Base-by-base conservation (phyloP, 106 monocot species). In the Dendrobium catenatum region DNA sequence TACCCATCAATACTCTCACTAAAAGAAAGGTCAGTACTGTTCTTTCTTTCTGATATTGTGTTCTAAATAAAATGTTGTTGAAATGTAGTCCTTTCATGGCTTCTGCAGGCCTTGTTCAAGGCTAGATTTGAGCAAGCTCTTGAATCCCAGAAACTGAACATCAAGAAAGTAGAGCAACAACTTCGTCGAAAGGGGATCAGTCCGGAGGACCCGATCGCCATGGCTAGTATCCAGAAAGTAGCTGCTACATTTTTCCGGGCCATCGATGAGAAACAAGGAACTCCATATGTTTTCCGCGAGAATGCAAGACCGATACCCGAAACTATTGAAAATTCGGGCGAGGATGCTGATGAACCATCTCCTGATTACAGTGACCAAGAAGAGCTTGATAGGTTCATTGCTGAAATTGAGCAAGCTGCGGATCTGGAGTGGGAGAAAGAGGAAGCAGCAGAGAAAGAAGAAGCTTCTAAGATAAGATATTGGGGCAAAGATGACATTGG, bases 71-170 rank as follows among this genome's bases (percentile, higher is more conserved):
- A 70, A 33, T 33, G 4, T 19, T 33, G 33, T 37, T 31, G 29
- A 70, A 70, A 37, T 55, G 4, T 17, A 5, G 29, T 55, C 31
- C 18, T 24, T 76, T 4, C 11, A 19, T 76, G 18, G 4, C 43
- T 44, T 51, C 26, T 76, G 58, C 89, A 99, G 99, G 99, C 99
- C 74, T 85, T 99, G 64, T 99, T 99, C 86, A 99, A 99, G 80
- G 99, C 99, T 26, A 91, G 95, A 85, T 99, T 99, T 82, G 99
- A 95, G 82, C 99, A 99, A 85, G 95, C 99, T 66, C 91, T 99
- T 33, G 99, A 99, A 7, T 99, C 99, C 1, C 99, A 99, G 76
- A 95, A 95, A 84, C 86, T 99, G 42, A 99, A 99, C 83, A 99
- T 99, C 55, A 99, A 95, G 84, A 95, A 90, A 78, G 85, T 93